Base-by-base conservation (phyloP, 225 moss, liverwort and hornwort species). In the Pseudoscleropodium purum region DNA sequence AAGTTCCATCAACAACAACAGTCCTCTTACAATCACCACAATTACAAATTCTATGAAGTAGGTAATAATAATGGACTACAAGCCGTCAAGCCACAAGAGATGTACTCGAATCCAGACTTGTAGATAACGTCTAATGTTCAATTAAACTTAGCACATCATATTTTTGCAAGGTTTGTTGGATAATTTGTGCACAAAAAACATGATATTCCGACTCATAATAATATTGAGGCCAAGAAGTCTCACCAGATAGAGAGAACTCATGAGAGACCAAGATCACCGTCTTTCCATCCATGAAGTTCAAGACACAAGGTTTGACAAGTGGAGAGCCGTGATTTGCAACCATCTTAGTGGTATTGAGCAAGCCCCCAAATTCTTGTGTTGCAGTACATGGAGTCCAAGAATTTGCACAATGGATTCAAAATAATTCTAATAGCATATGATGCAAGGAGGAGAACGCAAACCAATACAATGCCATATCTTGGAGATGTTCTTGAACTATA, bases 201-300 rank as follows among this genome's bases (percentile, higher is more conserved):
- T 51, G 43, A 81, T 8, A 6, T 86, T 66, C 57, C 24, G 9
- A 87, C 24, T 77, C 27, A 72, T 31, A 60, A 75, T 4, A 34
- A 39, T 75, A 24, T 56, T 2, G 7, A 76, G 8, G 26, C 31
- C 11, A 66, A 76, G 15, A 64, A 79, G 33, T 63, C 89, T 89
- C 60, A 95, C 95, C 93, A 74, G 92, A 94, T n/a, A 94, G 62
- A 63, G 93, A 93, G 45, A 95, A 91, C 52, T 94, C 94, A 88
- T 95, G 95, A 79, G 94, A 94, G 51, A 95, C 91, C 78, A 95
- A 75, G 64, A 92, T 79, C 65, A 95, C 93, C 1, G 6, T 89
- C 84, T 87, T 94, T 9, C 86, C 92, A 37, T 85, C 68, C 91
- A 95, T 92, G 26, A 93, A 90, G 78, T n/a, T 88, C 16, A 93